phyloP scores from a whole-genome alignment of 495 filamentous ascomycete species.

The Hypomontagnella submonticulosa region DNA sequence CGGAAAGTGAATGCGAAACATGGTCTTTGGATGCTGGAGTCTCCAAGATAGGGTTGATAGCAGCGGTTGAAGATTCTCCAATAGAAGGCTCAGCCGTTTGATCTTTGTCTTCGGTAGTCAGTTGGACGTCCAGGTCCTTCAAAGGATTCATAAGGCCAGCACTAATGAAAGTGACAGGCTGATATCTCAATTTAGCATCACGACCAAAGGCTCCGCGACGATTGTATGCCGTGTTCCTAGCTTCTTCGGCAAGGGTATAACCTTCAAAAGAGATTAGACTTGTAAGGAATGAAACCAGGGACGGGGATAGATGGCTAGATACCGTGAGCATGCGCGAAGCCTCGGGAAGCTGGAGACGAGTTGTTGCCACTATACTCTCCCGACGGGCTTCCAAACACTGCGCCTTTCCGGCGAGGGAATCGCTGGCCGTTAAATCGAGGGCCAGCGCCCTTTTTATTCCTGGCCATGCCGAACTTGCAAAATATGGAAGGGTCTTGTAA shows the following conservation, averaged over 20 bases:
- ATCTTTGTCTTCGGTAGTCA: slow-evolving; percentile 10
- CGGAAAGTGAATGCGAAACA: not conserved
- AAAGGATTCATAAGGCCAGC: slow-evolving; percentile 69
- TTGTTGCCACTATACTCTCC: slow-evolving; percentile 31
- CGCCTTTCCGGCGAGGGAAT: slow-evolving; percentile 20
- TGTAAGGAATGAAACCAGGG: not conserved
- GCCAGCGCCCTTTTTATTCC: slow-evolving; percentile 26
- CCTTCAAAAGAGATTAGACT: slow-evolving; percentile 40
- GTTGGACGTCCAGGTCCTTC: slow-evolving; percentile 43
- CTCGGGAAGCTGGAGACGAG: not conserved
- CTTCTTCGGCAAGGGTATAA: slow-evolving; percentile 79
- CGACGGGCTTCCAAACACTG: slow-evolving; percentile 1
- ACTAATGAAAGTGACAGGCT: slow-evolving; percentile 78
- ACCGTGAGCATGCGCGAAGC: slow-evolving; percentile 22
- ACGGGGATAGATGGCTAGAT: slow-evolving; percentile 27
- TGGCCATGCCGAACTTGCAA: slow-evolving; percentile 23
- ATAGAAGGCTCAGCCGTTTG: not conserved
- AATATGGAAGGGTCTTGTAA: not conserved
- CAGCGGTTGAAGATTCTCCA: not conserved
- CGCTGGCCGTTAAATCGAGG: slow-evolving; percentile 19
- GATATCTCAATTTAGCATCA: slow-evolving; percentile 57
- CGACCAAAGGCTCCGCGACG: slow-evolving; percentile 51
- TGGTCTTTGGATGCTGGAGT: not conserved
- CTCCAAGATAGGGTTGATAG: not conserved
- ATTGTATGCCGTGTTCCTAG: slow-evolving; percentile 76